These are phyloP conservation scores for Scheffersomyces lignosus DNA, from an alignment of 805 yeast genomes.

Conservation along the genomic window DNA sequence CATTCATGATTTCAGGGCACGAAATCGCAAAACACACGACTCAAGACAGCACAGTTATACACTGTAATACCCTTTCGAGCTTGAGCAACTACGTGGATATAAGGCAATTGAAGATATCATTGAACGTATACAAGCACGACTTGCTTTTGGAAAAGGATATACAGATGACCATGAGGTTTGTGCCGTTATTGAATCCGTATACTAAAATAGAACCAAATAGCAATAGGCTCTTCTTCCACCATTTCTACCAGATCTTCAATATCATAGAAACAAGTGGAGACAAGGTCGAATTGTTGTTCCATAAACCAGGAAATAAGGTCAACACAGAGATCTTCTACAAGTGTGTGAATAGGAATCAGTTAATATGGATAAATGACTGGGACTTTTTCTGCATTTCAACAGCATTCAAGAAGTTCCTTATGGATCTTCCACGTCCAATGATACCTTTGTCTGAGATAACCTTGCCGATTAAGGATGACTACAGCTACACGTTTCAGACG, in stretches of 20 bases:
- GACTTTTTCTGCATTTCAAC: conserved; percentile 54
- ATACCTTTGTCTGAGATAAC: conserved; percentile 49
- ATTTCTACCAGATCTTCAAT: conserved; percentile 52
- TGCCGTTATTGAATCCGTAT: conserved; percentile 21
- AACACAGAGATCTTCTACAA: conserved; percentile 46
- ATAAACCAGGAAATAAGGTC: conserved; percentile 55
- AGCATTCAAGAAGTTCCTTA: conserved; percentile 45
- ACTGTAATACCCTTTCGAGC: conserved; percentile 51
- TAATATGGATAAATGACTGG: conserved; percentile 55
- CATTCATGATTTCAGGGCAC: conserved; percentile 15
- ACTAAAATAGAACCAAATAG: conserved; percentile 16
- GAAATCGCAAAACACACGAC: conserved; percentile 1
- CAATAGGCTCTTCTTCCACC: conserved; percentile 30
- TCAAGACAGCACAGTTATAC: conserved; percentile 31
- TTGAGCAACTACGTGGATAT: conserved; percentile 67
- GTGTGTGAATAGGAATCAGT: conserved; percentile 55
- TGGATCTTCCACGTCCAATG: conserved; percentile 54
- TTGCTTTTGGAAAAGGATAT: conserved; percentile 46
- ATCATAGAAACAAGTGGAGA: conserved; percentile 46
- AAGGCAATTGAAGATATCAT: conserved; percentile 70
- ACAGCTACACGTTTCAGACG: conserved; percentile 39
- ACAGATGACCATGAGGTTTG: conserved; percentile 12
- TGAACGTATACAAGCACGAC: conserved; percentile 72
- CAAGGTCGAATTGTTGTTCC: conserved; percentile 48
- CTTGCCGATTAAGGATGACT: conserved; percentile 55